Evolutionary conservation across 345 rosid species (phyloP).

Genomic region (Syzygium jambos): DNA sequence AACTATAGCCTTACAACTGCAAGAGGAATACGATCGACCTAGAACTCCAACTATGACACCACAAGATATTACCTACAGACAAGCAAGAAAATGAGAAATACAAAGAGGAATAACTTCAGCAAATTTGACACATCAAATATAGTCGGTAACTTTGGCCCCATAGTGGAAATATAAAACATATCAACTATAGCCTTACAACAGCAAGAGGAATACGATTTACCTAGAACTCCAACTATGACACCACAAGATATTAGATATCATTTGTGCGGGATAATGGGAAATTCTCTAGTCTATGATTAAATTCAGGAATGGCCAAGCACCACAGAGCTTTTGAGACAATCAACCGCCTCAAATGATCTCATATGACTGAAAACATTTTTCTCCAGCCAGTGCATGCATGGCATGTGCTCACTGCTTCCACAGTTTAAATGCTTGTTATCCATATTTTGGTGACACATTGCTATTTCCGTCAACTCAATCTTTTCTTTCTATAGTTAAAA

Average conservation of each 20-base stretch:
- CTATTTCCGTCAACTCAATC: background rate
- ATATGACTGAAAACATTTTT: background rate
- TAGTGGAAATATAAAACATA: background rate
- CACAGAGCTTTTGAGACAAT: background rate
- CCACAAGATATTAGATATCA: background rate
- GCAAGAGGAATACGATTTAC: background rate
- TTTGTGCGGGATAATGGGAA: background rate
- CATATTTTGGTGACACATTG: background rate
- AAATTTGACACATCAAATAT: background rate
- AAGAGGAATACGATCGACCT: background rate
- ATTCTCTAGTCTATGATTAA: background rate
- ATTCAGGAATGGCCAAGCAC: background rate
- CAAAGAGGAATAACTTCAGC: background rate
- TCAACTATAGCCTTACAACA: background rate
- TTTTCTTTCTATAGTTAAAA: background rate
- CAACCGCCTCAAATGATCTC: background rate
- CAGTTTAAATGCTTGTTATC: background rate
- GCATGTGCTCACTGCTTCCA: background rate
- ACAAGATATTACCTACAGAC: conserved; percentile 63
- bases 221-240: background rate
- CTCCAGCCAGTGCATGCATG: background rate
- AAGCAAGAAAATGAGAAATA: background rate
- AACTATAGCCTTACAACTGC: background rate
- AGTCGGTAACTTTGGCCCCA: background rate
- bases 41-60: background rate